Evolutionary conservation across 2,329 filamentous ascomycete genomes (phyloP).

Genomic region (Microcyclospora pomicola): DNA sequence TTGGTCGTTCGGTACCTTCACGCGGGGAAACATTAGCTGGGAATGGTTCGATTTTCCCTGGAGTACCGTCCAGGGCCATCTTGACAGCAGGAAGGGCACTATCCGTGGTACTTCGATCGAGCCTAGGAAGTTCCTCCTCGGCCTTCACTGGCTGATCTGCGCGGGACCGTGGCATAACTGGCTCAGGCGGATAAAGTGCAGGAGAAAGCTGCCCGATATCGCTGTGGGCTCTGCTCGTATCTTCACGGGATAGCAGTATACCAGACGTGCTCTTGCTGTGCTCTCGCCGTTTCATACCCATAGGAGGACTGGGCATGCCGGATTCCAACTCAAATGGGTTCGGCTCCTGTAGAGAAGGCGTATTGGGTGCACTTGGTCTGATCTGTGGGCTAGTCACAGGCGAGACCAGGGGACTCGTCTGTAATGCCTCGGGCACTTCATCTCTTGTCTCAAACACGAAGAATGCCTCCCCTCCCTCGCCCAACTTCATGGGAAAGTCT

Average conservation of each 20-base stretch:
- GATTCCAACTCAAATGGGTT: constrained; percentile 54
- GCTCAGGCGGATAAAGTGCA: neutral
- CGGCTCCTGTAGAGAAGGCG: constrained; percentile 47
- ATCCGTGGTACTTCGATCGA: constrained; percentile 41
- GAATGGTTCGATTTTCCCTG: constrained; percentile 15
- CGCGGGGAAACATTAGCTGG: constrained; percentile 9
- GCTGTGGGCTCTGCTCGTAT: constrained; percentile 28
- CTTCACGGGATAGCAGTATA: constrained; percentile 8
- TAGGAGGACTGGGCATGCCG: neutral
- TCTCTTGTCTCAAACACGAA: constrained; percentile 96
- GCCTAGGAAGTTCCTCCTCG: constrained; percentile 1
- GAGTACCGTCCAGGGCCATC: constrained; percentile 22
- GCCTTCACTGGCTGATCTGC: too few species aligned
- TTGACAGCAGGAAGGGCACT: constrained; percentile 36
- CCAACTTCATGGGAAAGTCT: constrained; percentile 94
- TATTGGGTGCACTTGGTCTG: constrained; percentile 34
- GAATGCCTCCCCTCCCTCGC: constrained; percentile 93
- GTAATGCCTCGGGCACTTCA: constrained; percentile 78
- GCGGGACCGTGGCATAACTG: too few species aligned
- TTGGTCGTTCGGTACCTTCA: constrained; percentile 36
- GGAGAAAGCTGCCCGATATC: constrained; percentile 30
- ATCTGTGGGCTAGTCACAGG: constrained; percentile 68
- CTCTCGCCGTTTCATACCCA: constrained; percentile 2
- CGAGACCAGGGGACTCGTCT: constrained; percentile 87
- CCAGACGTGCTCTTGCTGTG: constrained; percentile 17